A percentile compares a stretch with the other conserved stretches of the same genome.
Evolutionary conservation across 305 asterid species (phyloP).

Genomic region (Fraxinus latifolia): DNA sequence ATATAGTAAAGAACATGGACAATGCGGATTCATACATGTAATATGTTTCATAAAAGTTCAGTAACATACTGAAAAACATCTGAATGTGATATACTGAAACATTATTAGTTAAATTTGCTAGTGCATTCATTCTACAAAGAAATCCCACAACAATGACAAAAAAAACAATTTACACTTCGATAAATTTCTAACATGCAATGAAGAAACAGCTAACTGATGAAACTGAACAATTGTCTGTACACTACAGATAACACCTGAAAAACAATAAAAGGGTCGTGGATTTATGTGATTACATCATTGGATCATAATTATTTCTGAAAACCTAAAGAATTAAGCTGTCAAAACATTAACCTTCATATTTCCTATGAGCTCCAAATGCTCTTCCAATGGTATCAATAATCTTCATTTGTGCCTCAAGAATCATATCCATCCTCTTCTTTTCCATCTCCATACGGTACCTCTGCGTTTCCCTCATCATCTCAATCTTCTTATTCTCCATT

Average conservation of each 20-base stretch:
- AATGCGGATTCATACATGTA: not conserved
- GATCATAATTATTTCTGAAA: slow-evolving; percentile 5
- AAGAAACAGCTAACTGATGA: slow-evolving; percentile 22
- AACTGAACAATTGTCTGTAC: slow-evolving; percentile 23
- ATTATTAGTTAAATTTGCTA: not conserved
- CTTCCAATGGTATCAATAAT: slow-evolving; percentile 59
- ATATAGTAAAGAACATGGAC: not conserved
- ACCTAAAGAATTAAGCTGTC: slow-evolving; percentile 1
- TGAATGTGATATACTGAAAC: not conserved
- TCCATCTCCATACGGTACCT: slow-evolving; percentile 77
- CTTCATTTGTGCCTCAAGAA: slow-evolving; percentile 70
- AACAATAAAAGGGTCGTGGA: not conserved
- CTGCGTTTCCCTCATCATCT: slow-evolving; percentile 71
- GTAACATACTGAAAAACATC: not conserved
- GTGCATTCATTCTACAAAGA: not conserved
- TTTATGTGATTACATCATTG: slow-evolving; percentile 23
- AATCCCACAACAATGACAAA: not conserved
- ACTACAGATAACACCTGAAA: slow-evolving; percentile 12
- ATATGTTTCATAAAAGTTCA: not conserved
- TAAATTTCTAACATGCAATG: not conserved
- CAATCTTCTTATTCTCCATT: slow-evolving; percentile 78
- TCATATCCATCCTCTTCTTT: slow-evolving; percentile 82
- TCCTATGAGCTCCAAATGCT: slow-evolving; percentile 59
- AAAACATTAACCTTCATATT: slow-evolving; percentile 27
- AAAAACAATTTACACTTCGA: not conserved